Evolutionary conservation across 345 rosid genomes (phyloP).

Genomic region (Eucalyptus globulus): DNA sequence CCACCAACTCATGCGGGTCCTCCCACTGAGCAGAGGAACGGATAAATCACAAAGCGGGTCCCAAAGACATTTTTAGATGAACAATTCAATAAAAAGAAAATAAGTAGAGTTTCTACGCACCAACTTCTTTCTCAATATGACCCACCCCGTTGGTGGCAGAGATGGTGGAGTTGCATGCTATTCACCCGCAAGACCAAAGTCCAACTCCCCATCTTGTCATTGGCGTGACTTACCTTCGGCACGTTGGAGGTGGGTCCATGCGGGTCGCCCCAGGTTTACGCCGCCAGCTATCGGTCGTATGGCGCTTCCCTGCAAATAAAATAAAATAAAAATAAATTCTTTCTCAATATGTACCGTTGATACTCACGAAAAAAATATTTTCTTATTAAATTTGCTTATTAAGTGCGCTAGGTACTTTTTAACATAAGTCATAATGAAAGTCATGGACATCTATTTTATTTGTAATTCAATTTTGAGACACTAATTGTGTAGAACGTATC

Average conservation of each 20-base stretch:
- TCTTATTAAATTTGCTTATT: background rate
- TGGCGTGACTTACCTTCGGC: too few relatives aligned
- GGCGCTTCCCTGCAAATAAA: too few relatives aligned
- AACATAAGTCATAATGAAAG: background rate
- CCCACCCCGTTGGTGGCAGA: too few relatives aligned
- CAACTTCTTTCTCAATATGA: background rate
- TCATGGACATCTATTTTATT: background rate
- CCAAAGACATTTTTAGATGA: background rate
- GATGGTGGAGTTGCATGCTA: too few relatives aligned
- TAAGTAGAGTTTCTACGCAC: background rate
- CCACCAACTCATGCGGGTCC: background rate
- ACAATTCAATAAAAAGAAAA: background rate
- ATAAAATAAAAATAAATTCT: too few relatives aligned
- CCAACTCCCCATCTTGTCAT: too few relatives aligned
- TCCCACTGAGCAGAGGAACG: background rate
- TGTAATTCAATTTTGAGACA: too few relatives aligned
- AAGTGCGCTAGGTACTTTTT: background rate
- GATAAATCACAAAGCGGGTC: background rate
- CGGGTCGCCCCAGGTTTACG: too few relatives aligned
- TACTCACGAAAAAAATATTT: background rate
- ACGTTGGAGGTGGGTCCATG: too few relatives aligned
- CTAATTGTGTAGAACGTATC: too few relatives aligned
- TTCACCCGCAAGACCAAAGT: too few relatives aligned
- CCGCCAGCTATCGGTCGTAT: too few relatives aligned
- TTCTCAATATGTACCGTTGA: background rate